Percentiles rank a stretch among this genome's conserved stretches.
phyloP scores from a whole-genome alignment of 495 filamentous ascomycete species.

The Aspergillus sclerotioniger region DNA sequence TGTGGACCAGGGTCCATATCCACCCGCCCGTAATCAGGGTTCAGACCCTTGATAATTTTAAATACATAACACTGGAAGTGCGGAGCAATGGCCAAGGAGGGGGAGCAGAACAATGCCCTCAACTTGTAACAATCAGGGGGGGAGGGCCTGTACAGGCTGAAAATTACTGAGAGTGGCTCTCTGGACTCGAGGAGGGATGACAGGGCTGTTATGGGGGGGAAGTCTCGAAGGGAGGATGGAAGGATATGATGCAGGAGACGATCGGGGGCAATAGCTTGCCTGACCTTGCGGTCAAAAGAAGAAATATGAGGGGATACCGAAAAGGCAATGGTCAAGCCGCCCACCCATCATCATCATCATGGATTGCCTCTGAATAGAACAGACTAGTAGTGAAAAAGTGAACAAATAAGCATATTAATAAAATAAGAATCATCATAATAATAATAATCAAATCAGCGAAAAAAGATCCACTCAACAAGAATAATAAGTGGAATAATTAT shows the following conservation, averaged over 20 bases:
- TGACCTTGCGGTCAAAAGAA: not conserved
- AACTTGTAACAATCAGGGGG: not conserved
- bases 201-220: not conserved
- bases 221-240: not conserved
- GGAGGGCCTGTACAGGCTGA: not conserved
- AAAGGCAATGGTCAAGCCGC: not conserved
- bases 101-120: not conserved
- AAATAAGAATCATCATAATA: not conserved
- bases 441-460: not conserved
- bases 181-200: not conserved
- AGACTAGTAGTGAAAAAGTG: not conserved
- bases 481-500: too few relatives aligned
- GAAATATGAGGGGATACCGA: not conserved
- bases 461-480: too few relatives aligned
- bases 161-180: not conserved
- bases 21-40: constrained; percentile 6
- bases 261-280: not conserved
- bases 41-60: constrained; percentile 6
- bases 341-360: not conserved
- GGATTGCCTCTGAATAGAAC: not conserved
- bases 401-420: too few relatives aligned
- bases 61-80: not conserved
- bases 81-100: not conserved
- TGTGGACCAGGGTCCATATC: constrained; percentile 4
- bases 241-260: not conserved